Evolutionary conservation across 1,284 basidiomycete species (phyloP).

Genomic region (Tilletia caries): DNA sequence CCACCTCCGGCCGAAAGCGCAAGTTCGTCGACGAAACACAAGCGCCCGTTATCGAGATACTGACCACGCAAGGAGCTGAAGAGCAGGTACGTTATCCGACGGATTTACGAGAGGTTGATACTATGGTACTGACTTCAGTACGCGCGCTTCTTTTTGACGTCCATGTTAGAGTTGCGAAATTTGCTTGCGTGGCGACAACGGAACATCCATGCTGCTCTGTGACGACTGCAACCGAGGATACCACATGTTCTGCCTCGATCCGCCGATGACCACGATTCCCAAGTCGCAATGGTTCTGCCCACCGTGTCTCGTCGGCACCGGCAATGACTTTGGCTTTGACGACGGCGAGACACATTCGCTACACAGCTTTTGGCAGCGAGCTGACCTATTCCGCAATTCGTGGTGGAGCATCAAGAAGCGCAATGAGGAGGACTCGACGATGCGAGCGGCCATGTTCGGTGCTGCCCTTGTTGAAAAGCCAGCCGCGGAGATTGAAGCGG

Average conservation of each 20-base stretch:
- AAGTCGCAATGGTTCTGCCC: constrained; percentile 96
- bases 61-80: constrained; percentile 15
- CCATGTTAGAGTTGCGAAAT: constrained; percentile 46
- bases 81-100: constrained; percentile 15
- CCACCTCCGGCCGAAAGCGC: constrained; percentile 6
- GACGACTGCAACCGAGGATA: constrained; percentile 93
- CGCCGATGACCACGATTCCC: constrained; percentile 77
- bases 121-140: too few species aligned
- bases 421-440: background rate
- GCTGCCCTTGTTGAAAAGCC: background rate
- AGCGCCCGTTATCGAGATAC: constrained; percentile 6
- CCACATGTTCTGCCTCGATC: constrained; percentile 93
- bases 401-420: constrained; percentile 63
- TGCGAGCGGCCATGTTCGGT: constrained; percentile 9
- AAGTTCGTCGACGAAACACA: constrained; percentile 5
- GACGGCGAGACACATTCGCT: constrained; percentile 95
- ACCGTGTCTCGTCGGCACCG: constrained; percentile 83
- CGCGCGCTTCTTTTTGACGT: too few species aligned
- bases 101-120: too few species aligned
- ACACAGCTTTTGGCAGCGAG: constrained; percentile 84
- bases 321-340: constrained; percentile 98
- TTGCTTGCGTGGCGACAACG: constrained; percentile 76
- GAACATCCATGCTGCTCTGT: constrained; percentile 87
- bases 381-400: constrained; percentile 73
- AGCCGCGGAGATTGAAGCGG: background rate